Evolutionary conservation across 2,329 filamentous ascomycete genomes (phyloP).

Genomic region (Trichoderma oligosporum): DNA sequence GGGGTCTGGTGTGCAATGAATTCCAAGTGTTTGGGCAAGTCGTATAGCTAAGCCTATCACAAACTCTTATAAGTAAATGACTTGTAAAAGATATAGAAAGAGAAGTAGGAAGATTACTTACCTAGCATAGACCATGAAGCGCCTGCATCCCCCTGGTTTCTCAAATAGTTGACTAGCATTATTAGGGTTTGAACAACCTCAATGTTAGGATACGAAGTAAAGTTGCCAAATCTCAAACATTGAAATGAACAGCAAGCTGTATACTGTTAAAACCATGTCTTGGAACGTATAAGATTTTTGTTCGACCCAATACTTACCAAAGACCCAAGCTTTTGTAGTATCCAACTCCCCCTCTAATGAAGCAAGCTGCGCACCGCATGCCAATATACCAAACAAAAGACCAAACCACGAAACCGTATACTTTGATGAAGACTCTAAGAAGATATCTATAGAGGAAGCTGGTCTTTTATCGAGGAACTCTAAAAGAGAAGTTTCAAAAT

Average conservation of each 20-base stretch:
- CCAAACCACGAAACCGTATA: neutral
- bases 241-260: slow-evolving; percentile 10
- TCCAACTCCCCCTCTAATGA: neutral
- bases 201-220: slow-evolving; percentile 8
- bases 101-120: slow-evolving; percentile 1
- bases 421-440: neutral
- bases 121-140: slow-evolving; percentile 12
- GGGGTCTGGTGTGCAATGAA: slow-evolving; percentile 5
- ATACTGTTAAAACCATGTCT: neutral
- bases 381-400: neutral
- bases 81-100: neutral
- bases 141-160: slow-evolving; percentile 9
- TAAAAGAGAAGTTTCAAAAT: slow-evolving; percentile 1
- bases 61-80: slow-evolving; percentile 1
- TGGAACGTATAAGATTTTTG: neutral
- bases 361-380: slow-evolving; percentile 9
- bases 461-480: neutral
- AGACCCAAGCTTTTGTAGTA: slow-evolving; percentile 6
- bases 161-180: slow-evolving; percentile 7
- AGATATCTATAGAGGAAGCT: neutral
- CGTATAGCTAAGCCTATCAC: slow-evolving; percentile 8
- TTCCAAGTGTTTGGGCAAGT: slow-evolving; percentile 3
- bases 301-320: neutral
- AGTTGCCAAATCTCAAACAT: slow-evolving; percentile 10
- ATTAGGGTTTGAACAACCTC: slow-evolving; percentile 8